Base-by-base conservation (phyloP, 2,329 filamentous ascomycete species). In the Alternaria angustiovoidea region DNA sequence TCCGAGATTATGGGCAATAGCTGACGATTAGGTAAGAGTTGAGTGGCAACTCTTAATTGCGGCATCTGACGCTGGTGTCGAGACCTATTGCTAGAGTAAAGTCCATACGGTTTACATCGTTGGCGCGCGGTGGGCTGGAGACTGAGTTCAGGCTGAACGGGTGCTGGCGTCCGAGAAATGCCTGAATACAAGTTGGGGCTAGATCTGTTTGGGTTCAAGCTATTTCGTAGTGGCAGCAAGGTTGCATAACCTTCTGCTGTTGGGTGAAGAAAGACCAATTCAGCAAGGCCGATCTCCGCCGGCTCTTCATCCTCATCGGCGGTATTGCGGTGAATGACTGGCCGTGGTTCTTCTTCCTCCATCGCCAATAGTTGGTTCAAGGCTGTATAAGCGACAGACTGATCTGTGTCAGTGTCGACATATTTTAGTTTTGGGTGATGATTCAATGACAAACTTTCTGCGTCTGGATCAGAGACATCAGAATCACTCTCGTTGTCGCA, bases 351-450 rank as follows among this genome's bases (percentile, higher is more conserved):
- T 42, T 51, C 16, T 30, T 61, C 41, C n/a, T 52, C 22, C 5
- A 51, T 42, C 4, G 38, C 26, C 6, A 54, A 26, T 3, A 62
- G 46, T 20, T 62, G 53, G 30, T 60, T 55, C 7, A 62, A 52
- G 6, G 59, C 62, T 16, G 48, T 63, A 24, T 59, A 61, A 7
- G 20, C 43, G 22, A 43, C 22, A 16, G 7, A n/a, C 34, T 65
- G 54, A 30, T 54, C 44, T 5, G 28, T 49, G 36, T 57, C 44
- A 53, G 57, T 26, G 36, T 65, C 55, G 12, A 57, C 39, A 28
- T 59, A 57, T 20, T 26, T 38, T 30, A 59, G 41, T 28, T 59
- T 28, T 14, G 30, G 28, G 14, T 38, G 20, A 16, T 46, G 46
- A 16, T 18, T 7, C 28, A 22, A 53, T 11, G 20, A 32, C 20